These are phyloP conservation scores for Lentinula sp. DNA, from an alignment of 768 basidiomycete genomes.

Conservation along the genomic window DNA sequence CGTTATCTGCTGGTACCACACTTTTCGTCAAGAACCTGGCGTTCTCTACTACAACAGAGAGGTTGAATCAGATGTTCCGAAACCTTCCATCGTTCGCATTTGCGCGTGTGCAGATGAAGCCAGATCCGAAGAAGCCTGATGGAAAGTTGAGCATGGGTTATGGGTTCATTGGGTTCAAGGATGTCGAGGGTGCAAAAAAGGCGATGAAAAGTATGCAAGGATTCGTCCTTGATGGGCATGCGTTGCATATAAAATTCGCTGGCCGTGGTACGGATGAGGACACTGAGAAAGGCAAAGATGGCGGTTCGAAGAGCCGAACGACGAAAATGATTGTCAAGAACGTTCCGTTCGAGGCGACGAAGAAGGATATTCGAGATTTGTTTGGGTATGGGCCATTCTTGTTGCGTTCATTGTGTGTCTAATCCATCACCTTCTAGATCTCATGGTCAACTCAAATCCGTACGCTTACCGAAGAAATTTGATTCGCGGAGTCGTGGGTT, in stretches of 20 bases:
- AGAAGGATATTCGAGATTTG: slow-evolving; percentile 85
- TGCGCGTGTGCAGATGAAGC: slow-evolving; percentile 87
- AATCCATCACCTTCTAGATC: slow-evolving; percentile 39
- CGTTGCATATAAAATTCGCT: slow-evolving; percentile 79
- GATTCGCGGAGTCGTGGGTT: slow-evolving; percentile 88
- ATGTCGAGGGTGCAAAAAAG: slow-evolving; percentile 61
- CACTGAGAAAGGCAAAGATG: slow-evolving; percentile 20
- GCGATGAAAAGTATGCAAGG: slow-evolving; percentile 77
- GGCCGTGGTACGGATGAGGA: slow-evolving; percentile 35
- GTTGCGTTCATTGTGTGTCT: background rate
- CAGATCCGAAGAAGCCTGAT: slow-evolving; percentile 68
- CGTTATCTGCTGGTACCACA: slow-evolving; percentile 66
- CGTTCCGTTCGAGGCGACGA: slow-evolving; percentile 92
- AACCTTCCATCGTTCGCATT: slow-evolving; percentile 78
- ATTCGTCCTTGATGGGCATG: slow-evolving; percentile 82
- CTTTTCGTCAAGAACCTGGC: slow-evolving; percentile 93
- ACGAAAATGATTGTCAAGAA: slow-evolving; percentile 99
- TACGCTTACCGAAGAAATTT: slow-evolving; percentile 89
- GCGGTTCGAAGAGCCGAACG: slow-evolving; percentile 50
- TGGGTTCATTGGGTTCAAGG: slow-evolving; percentile 91
- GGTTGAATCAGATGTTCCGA: slow-evolving; percentile 62
- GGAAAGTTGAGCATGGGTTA: slow-evolving; percentile 88
- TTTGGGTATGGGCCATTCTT: slow-evolving; percentile 62
- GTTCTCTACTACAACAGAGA: slow-evolving; percentile 83
- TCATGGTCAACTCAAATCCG: slow-evolving; percentile 90